phyloP scores from a whole-genome alignment of 2,329 filamentous ascomycete species.

The Ciborinia camelliae region DNA sequence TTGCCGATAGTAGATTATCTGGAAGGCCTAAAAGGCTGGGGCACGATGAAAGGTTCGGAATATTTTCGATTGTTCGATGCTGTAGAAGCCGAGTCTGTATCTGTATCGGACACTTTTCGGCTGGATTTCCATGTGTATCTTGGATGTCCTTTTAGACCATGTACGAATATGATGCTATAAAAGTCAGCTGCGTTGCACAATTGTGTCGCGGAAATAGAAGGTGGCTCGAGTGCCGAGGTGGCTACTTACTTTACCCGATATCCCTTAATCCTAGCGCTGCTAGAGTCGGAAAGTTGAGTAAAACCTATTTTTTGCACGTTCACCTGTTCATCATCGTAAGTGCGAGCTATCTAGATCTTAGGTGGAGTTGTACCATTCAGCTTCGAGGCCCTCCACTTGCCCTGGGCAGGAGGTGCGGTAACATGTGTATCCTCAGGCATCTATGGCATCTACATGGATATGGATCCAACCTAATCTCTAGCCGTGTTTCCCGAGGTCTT shows the following conservation, averaged over 20 bases:
- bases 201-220: not conserved
- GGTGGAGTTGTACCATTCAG: not conserved
- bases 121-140: not conserved
- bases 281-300: not conserved
- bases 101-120: not conserved
- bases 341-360: not conserved
- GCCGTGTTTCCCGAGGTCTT: no score
- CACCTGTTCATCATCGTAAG: not conserved
- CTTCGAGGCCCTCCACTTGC: not conserved
- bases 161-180: constrained; percentile 3
- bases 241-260: not conserved
- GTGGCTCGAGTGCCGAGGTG: not conserved
- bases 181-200: not conserved
- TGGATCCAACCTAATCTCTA: no score
- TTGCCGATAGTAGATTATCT: not conserved
- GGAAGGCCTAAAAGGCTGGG: not conserved
- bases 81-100: not conserved
- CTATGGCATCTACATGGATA: no score
- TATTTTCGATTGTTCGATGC: not conserved
- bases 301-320: not conserved
- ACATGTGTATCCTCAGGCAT: no score
- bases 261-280: not conserved
- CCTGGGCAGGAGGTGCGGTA: no score
- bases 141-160: constrained; percentile 6
- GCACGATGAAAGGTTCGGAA: not conserved